Base-by-base conservation (phyloP, 306 rosid species). In the Cucurbita ficifolia region DNA sequence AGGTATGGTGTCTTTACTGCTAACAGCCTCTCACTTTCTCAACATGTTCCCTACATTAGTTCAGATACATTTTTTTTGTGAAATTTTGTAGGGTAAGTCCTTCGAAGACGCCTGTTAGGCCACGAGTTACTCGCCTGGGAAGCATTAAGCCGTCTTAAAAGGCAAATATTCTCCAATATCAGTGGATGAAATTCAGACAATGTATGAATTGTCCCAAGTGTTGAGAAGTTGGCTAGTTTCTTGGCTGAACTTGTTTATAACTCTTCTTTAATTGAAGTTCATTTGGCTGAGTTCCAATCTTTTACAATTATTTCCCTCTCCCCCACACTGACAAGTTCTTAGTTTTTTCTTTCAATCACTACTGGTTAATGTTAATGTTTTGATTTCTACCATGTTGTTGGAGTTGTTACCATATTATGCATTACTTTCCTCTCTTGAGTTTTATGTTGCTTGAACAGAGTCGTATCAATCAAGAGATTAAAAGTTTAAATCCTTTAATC, bases 101-200 rank as follows among this genome's bases (percentile, higher is more conserved):
- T 33, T 94, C 99, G 10, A 94, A 94, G 92, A 94, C 99, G 4
- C 99, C 99, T 1, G 99, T 94, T 76, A 84, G 97, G 82, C 87
- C 99, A n/a, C 89, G 95, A 49, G 86, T 89, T 68, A 21, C 87
- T 65, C 97, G 88, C 19, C 89, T 97, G 5, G 8, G 33, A 68
- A 78, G 62, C 83, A 76, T 49, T 82, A 79, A 83, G 68, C 19
- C 38, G 21, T 36, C 58, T 11, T 46, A 38, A 19, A 24, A 3
- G 7, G 70, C 39, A 14, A 24, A 16, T 14, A 24, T 48, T 58
- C 45, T 80, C 82, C 39, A 80, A 74, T 19, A 21, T 45, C 19
- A 12, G 54, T 73, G 87, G 78, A 84, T 68, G 80, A 69, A 51
- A 57, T 78, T 56, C 73, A 68, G 56, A 68, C 72, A 68, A 24